Conservation (phyloP, 257 asterid genomes). For the Przewalskia tangutica region DNA sequence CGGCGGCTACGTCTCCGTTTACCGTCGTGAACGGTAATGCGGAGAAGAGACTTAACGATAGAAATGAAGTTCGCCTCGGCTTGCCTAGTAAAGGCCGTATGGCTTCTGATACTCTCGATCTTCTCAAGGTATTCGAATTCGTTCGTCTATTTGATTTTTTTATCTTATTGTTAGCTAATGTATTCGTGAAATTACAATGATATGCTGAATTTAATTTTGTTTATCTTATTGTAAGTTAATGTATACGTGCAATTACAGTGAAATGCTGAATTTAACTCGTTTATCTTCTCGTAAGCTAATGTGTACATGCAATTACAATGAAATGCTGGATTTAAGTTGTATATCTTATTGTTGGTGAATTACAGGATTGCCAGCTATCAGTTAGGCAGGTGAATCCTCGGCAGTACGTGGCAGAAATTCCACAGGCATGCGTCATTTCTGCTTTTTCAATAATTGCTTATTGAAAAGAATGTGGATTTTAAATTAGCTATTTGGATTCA, state of each 20-base stretch:
- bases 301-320: background rate
- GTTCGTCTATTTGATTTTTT: background rate
- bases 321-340: background rate
- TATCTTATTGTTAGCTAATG: background rate
- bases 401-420: constrained; percentile 88
- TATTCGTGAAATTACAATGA: background rate
- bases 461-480: background rate
- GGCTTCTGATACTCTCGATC: constrained; percentile 86
- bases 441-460: background rate
- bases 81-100: constrained; percentile 98
- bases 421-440: constrained; percentile 49
- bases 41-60: constrained; percentile 23
- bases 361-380: constrained; percentile 88
- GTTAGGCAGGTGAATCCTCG: constrained; percentile 97
- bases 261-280: background rate
- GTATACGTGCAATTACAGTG: background rate
- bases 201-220: background rate
- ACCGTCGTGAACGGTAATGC: constrained; percentile 28
- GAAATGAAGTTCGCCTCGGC: constrained; percentile 83
- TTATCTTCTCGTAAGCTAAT: background rate
- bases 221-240: background rate
- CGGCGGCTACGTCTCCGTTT: constrained; percentile 26
- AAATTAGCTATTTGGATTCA: background rate
- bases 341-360: background rate
- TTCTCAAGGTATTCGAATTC: constrained; percentile 54